Percentiles rank a stretch among this genome's conserved stretches.
These are phyloP conservation scores for Danielia oregonensis DNA, from an alignment of 805 yeast species.

Conservation along the genomic window DNA sequence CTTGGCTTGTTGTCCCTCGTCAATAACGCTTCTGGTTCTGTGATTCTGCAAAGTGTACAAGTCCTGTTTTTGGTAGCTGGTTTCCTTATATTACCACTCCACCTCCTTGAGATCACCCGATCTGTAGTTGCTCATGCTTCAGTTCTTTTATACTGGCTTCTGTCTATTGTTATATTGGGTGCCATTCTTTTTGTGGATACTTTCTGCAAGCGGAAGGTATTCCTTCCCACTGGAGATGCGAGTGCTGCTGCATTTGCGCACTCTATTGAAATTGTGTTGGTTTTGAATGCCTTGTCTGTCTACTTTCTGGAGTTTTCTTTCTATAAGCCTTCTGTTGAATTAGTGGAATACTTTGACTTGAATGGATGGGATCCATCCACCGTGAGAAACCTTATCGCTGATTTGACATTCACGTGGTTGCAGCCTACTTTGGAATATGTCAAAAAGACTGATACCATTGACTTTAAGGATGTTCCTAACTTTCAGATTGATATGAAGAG, in stretches of 20 bases:
- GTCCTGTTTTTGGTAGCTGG: constrained; percentile 9
- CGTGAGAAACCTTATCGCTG: constrained; percentile 19
- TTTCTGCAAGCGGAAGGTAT: constrained; percentile 17
- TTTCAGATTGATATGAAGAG: constrained; percentile 12
- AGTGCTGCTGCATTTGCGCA: constrained; percentile 9
- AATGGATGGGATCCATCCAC: constrained; percentile 24
- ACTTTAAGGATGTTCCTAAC: constrained; percentile 15
- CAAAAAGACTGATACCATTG: constrained; percentile 20
- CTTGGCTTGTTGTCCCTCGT: constrained; percentile 10
- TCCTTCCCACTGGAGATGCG: constrained; percentile 6
- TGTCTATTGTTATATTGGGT: constrained; percentile 7
- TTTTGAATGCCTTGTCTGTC: constrained; percentile 10
- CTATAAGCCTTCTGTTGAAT: constrained; percentile 21
- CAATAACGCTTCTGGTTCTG: constrained; percentile 1
- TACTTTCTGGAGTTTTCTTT: constrained; percentile 16
- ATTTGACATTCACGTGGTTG: constrained; percentile 25
- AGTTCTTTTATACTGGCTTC: constrained; percentile 22
- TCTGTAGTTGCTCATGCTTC: constrained; percentile 21
- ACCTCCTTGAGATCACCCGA: constrained; percentile 20
- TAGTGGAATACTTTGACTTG: constrained; percentile 18
- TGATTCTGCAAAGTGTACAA: constrained; percentile 5
- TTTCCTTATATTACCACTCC: constrained; percentile 19
- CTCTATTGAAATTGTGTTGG: constrained; percentile 12
- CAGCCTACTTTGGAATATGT: constrained; percentile 24
- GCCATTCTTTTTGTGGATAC: constrained; percentile 17